Percentiles rank a stretch among this genome's conserved stretches.
phyloP scores from a whole-genome alignment of 441 rosid species.

The Hypseocharis bilobata region DNA sequence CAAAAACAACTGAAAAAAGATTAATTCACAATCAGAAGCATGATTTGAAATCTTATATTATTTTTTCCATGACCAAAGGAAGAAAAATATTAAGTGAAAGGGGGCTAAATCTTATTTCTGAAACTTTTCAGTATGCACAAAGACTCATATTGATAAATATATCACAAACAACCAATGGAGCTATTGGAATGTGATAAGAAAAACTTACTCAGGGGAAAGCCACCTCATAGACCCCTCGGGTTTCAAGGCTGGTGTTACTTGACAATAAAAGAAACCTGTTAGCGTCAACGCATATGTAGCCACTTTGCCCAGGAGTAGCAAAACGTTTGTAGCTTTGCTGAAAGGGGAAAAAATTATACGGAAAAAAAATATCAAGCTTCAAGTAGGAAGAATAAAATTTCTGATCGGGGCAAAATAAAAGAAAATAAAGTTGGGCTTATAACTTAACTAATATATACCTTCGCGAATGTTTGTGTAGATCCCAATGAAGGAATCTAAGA shows the following conservation, averaged over 20 bases:
- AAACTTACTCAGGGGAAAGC: conserved; percentile 54
- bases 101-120: background rate
- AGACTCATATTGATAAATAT: background rate
- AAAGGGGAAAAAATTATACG: conserved; percentile 18
- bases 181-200: background rate
- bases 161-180: background rate
- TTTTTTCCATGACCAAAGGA: background rate
- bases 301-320: conserved; percentile 77
- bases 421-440: background rate
- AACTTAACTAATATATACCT: conserved; percentile 38
- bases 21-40: background rate
- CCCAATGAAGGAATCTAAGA: conserved; percentile 71
- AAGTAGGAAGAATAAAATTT: background rate
- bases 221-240: conserved; percentile 38
- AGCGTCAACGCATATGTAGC: conserved; percentile 67
- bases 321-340: conserved; percentile 77
- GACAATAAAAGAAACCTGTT: conserved; percentile 84
- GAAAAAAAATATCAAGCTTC: background rate
- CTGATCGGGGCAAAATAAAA: background rate
- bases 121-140: background rate
- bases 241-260: conserved; percentile 50
- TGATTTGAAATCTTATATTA: background rate
- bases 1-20: background rate
- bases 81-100: background rate
- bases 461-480: conserved; percentile 67